These are phyloP conservation scores for Tephrocybe rancida DNA, from an alignment of 768 basidiomycete species.

Conservation along the genomic window DNA sequence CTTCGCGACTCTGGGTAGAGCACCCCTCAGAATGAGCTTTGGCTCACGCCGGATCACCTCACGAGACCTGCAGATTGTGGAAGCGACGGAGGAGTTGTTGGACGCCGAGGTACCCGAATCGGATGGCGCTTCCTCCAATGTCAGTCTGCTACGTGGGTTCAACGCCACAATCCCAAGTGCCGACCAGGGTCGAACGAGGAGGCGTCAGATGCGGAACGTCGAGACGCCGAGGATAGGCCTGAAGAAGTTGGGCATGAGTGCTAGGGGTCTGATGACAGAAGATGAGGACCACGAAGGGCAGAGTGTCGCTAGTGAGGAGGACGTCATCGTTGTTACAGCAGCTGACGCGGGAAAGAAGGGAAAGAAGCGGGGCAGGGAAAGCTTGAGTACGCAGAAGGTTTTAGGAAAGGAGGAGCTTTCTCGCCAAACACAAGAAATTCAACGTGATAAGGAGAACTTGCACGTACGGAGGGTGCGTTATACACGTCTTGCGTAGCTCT, in stretches of 20 bases:
- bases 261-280: slow-evolving; percentile 71
- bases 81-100: slow-evolving; percentile 79
- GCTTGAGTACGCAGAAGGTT: slow-evolving; percentile 66
- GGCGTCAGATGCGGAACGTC: slow-evolving; percentile 80
- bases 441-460: slow-evolving; percentile 90
- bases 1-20: slow-evolving; percentile 80
- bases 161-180: slow-evolving; percentile 94
- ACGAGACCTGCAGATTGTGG: slow-evolving; percentile 81
- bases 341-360: slow-evolving; percentile 39
- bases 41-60: slow-evolving; percentile 73
- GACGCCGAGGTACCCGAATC: slow-evolving; percentile 73
- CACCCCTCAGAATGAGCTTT: slow-evolving; percentile 70
- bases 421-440: slow-evolving; percentile 84
- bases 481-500: background rate
- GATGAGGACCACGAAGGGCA: slow-evolving; percentile 57
- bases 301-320: slow-evolving; percentile 75
- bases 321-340: slow-evolving; percentile 64
- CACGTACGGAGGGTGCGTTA: slow-evolving; percentile 80
- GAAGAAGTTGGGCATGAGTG: slow-evolving; percentile 77
- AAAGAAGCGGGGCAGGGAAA: slow-evolving; percentile 62
- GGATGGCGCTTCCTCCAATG: slow-evolving; percentile 66
- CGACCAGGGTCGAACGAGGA: slow-evolving; percentile 72
- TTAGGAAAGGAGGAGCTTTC: slow-evolving; percentile 85
- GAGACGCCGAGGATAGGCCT: slow-evolving; percentile 77
- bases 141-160: slow-evolving; percentile 88